Base-by-base conservation (phyloP, 2,329 filamentous ascomycete species). In the Zymoseptoria pseudotritici region DNA sequence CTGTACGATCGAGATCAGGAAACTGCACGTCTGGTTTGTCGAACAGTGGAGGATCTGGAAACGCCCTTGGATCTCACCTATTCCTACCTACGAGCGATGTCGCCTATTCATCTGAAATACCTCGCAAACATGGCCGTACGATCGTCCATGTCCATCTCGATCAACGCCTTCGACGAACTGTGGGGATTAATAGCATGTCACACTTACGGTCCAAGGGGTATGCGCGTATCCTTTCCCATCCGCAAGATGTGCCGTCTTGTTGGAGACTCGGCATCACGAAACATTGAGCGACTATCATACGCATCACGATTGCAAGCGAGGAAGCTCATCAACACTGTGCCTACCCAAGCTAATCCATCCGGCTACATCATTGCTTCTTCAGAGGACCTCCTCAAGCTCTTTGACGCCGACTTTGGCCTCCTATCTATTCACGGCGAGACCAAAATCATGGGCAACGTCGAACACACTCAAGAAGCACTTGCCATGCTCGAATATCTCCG, bases 71-170 rank as follows among this genome's bases (percentile, higher is more conserved):
- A 96, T 71, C 85, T 96, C 73, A 94, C 89, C 1, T 88, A 94
- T 68, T 83, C 88, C 0, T 94, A 95, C 70, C 81, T 96, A 1
- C 85, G 91, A 57, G 91, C 92, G 63, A 96, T 96, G 84, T 95
- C 90, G 0, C 91, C 91, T 0, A 92, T 96, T 50, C 90, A 94
- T 70, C 74, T 96, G 58, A 95, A 95, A 70, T 96, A 96, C 67
- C 79, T 96, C 2, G 82, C 78, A 5, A 91, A 96, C 70, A 96
- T 96, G 91, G 87, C 86, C 7, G 91, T 96, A 0, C 85, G 91
- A n/a, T 90, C 90, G 0, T 96, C 90, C 64, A 96, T 96, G 91
- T 96, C 91, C 0, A 91, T 96, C 62, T 95, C 91, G 1, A 89
- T 96, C 69, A 94, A 91, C 64, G 89, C 89, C 0, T 94, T 95